phyloP scores from a whole-genome alignment of 2,329 filamentous ascomycete genomes.

The Aspergillus felis region DNA sequence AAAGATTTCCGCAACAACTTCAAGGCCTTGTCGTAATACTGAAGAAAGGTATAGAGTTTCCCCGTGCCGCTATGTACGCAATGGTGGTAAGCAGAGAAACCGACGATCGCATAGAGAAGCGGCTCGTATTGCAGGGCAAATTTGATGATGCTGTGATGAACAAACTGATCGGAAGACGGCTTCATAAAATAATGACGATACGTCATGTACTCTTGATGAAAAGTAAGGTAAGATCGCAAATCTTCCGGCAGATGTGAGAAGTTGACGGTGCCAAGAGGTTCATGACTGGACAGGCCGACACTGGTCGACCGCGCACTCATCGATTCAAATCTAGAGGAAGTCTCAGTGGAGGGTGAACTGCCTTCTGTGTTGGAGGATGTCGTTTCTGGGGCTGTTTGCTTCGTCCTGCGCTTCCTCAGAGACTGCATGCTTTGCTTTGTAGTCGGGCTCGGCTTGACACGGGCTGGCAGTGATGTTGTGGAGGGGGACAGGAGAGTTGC shows the following conservation, averaged over 20 bases:
- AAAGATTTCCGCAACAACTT: slow-evolving; percentile 69
- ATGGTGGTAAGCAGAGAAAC: slow-evolving; percentile 83
- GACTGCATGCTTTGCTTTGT: slow-evolving; percentile 31
- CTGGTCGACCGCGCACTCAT: slow-evolving; percentile 32
- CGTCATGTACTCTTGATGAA: slow-evolving; percentile 72
- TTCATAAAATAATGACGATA: slow-evolving; percentile 79
- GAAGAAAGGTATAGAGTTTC: slow-evolving; percentile 74
- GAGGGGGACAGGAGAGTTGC: slow-evolving; percentile 21
- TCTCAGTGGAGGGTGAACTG: slow-evolving; percentile 51
- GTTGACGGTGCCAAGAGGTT: slow-evolving; percentile 21
- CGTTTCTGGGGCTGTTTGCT: slow-evolving; percentile 25
- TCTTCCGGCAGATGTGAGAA: slow-evolving; percentile 52
- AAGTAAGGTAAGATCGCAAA: slow-evolving; percentile 72
- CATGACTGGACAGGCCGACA: slow-evolving; percentile 23
- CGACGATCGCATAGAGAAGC: slow-evolving; percentile 79
- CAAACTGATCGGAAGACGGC: slow-evolving; percentile 67
- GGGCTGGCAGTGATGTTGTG: slow-evolving; percentile 14
- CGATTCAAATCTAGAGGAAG: slow-evolving; percentile 37
- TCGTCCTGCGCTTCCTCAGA: slow-evolving; percentile 22
- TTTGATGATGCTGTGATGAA: slow-evolving; percentile 66
- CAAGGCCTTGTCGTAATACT: slow-evolving; percentile 88
- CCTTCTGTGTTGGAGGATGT: slow-evolving; percentile 42
- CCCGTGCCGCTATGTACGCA: slow-evolving; percentile 67
- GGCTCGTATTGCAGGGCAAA: slow-evolving; percentile 74
- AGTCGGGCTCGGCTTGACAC: slow-evolving; percentile 17